Percentiles rank a stretch among this genome's conserved stretches.
phyloP scores from a whole-genome alignment of 768 basidiomycete species.

The Amanita exitialis region DNA sequence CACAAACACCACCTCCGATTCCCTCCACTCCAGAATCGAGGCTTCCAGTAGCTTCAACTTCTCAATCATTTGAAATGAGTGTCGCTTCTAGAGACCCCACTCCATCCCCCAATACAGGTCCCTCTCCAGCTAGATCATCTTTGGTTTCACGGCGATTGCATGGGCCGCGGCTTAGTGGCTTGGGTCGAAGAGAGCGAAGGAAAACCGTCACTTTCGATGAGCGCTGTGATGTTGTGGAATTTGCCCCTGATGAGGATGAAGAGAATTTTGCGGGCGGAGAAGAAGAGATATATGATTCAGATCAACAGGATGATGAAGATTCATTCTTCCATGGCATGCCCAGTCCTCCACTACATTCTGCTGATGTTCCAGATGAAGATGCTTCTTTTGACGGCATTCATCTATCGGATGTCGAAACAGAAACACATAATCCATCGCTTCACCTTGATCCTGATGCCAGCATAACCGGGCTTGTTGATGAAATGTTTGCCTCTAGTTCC shows the following conservation, averaged over 20 bases:
- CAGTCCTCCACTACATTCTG: constrained; percentile 3
- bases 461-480: constrained; percentile 63
- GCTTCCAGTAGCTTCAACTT: constrained; percentile 13
- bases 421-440: constrained; percentile 23
- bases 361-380: constrained; percentile 17
- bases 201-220: constrained; percentile 80
- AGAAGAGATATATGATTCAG: constrained; percentile 20
- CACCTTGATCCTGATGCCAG: constrained; percentile 41
- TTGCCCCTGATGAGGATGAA: constrained; percentile 49
- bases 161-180: constrained; percentile 58
- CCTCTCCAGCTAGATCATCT: constrained; percentile 54
- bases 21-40: constrained; percentile 13
- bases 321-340: constrained; percentile 25
- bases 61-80: constrained; percentile 11
- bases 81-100: constrained; percentile 16
- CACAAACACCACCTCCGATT: constrained; percentile 13
- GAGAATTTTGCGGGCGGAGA: constrained; percentile 19
- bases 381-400: constrained; percentile 35
- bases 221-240: constrained; percentile 75
- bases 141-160: constrained; percentile 66
- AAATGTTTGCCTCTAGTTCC: constrained; percentile 44
- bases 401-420: constrained; percentile 28
- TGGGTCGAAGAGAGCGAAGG: constrained; percentile 40
- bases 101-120: constrained; percentile 18
- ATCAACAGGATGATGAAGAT: constrained; percentile 29